phyloP scores from a whole-genome alignment of 1,139 yeast species.

The Suhomyces atakaporum region DNA sequence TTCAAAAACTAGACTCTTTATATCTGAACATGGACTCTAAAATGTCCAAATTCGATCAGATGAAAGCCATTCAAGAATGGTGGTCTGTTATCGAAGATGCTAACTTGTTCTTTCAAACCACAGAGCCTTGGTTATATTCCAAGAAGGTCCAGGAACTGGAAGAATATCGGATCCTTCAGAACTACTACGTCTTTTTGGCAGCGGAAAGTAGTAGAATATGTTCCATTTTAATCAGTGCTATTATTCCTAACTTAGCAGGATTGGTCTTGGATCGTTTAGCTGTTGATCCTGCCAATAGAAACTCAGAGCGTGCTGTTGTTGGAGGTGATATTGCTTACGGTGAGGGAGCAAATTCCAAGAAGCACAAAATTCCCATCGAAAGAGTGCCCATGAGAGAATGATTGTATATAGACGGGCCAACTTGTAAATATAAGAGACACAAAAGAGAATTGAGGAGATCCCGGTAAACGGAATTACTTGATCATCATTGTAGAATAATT shows the following conservation, averaged over 20 bases:
- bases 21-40: slow-evolving; percentile 39
- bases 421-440: slow-evolving; percentile 16
- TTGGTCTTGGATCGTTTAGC: slow-evolving; percentile 64
- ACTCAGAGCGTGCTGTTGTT: slow-evolving; percentile 34
- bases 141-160: slow-evolving; percentile 30
- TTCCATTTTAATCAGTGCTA: slow-evolving; percentile 67
- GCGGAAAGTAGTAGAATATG: slow-evolving; percentile 72
- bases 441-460: no score
- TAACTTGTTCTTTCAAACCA: slow-evolving; percentile 60
- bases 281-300: slow-evolving; percentile 47
- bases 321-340: slow-evolving; percentile 57
- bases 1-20: slow-evolving; percentile 22
- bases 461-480: no score
- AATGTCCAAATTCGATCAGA: slow-evolving; percentile 54
- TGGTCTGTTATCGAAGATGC: slow-evolving; percentile 64
- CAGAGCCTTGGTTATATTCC: slow-evolving; percentile 60
- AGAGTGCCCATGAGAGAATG: slow-evolving; percentile 25
- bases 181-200: slow-evolving; percentile 59
- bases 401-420: background rate
- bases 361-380: slow-evolving; percentile 28
- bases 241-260: slow-evolving; percentile 65
- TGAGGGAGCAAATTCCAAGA: slow-evolving; percentile 31
- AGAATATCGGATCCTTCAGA: slow-evolving; percentile 35
- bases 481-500: no score
- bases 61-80: slow-evolving; percentile 60